phyloP scores from a whole-genome alignment of 441 rosid species.

The Kokia cookei region DNA sequence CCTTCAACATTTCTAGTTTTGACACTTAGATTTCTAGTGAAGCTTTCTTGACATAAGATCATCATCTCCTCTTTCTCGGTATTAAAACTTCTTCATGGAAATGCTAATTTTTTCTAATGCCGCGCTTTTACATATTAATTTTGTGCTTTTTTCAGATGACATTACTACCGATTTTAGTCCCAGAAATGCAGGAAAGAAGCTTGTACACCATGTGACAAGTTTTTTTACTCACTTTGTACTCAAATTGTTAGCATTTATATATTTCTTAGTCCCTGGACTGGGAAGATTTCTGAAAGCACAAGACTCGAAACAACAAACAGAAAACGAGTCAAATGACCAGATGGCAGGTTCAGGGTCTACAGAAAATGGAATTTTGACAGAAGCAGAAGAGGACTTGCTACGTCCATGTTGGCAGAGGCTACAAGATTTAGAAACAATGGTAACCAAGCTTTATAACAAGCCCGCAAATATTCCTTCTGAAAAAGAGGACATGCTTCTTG shows the following conservation, averaged over 20 bases:
- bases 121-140: constrained; percentile 6
- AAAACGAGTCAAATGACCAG: constrained; percentile 31
- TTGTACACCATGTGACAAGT: constrained; percentile 31
- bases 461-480: constrained; percentile 78
- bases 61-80: background rate
- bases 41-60: background rate
- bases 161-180: constrained; percentile 20
- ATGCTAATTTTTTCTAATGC: background rate
- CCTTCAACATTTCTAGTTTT: background rate
- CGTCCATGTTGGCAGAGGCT: constrained; percentile 89
- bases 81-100: background rate
- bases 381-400: constrained; percentile 40
- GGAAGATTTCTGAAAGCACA: constrained; percentile 35
- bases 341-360: constrained; percentile 32
- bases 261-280: constrained; percentile 38
- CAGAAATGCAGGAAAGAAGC: constrained; percentile 28
- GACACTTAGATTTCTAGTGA: background rate
- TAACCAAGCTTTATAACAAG: constrained; percentile 59
- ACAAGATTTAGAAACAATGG: constrained; percentile 67
- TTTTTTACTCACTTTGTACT: constrained; percentile 29
- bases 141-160: constrained; percentile 40
- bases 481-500: constrained; percentile 82
- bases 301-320: constrained; percentile 19
- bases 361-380: constrained; percentile 27
- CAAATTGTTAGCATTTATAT: constrained; percentile 48